phyloP scores from a whole-genome alignment of 208 protist species.

The Trypanosoma platydactyli region DNA sequence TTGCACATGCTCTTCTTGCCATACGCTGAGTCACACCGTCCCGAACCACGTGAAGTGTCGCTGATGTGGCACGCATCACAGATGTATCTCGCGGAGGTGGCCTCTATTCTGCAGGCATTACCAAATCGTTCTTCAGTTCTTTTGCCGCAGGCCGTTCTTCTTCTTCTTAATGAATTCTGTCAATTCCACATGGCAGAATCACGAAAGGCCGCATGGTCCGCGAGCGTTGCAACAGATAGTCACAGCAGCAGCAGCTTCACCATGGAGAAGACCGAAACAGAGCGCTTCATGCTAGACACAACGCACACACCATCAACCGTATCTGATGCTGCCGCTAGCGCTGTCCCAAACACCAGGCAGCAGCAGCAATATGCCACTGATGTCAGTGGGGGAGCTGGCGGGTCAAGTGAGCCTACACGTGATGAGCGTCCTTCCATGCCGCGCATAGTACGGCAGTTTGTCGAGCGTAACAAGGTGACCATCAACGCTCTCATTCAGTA shows the following conservation, averaged over 20 bases:
- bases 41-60: conserved; percentile 63
- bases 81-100: conserved; percentile 68
- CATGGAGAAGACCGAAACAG: conserved; percentile 52
- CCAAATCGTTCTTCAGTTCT: conserved; percentile 41
- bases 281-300: conserved; percentile 67
- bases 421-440: conserved; percentile 41
- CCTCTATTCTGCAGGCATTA: conserved; percentile 51
- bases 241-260: conserved; percentile 27
- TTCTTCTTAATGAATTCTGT: conserved; percentile 60
- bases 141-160: conserved; percentile 55
- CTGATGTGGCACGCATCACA: conserved; percentile 79
- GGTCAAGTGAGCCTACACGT: conserved; percentile 1
- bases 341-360: conserved; percentile 29
- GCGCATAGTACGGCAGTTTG: conserved; percentile 59
- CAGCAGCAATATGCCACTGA: conserved; percentile 23
- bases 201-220: conserved; percentile 33
- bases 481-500: conserved; percentile 75
- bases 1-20: conserved; percentile 52
- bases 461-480: conserved; percentile 78
- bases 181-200: conserved; percentile 66
- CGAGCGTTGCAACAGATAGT: conserved; percentile 42
- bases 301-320: conserved; percentile 51
- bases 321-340: conserved; percentile 51
- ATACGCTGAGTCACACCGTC: conserved; percentile 49
- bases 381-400: background rate